Conservation (phyloP, 306 rosid genomes). For the Rosa persica region DNA sequence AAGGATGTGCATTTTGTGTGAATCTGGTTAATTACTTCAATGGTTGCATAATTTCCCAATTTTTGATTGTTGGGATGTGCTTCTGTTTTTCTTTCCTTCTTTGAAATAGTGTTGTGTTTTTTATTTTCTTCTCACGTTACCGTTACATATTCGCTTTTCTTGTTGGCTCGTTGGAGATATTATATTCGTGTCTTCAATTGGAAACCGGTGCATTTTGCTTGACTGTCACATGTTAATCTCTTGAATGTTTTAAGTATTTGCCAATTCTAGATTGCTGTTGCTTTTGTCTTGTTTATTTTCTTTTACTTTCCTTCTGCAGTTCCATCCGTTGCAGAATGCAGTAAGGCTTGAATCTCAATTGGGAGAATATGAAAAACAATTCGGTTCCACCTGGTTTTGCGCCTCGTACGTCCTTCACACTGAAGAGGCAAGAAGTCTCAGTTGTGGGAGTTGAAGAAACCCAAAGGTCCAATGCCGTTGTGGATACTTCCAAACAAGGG, state of each 20-base stretch:
- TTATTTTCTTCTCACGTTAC: not conserved
- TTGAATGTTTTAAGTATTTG: not conserved
- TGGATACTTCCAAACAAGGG: conserved; percentile 33
- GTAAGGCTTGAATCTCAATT: conserved; percentile 15
- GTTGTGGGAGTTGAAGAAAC: conserved; percentile 32
- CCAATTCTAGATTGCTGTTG: not conserved
- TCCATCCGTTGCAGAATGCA: conserved; percentile 32
- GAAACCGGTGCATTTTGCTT: not conserved
- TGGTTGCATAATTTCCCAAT: not conserved
- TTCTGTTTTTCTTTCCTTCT: not conserved
- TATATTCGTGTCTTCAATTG: not conserved
- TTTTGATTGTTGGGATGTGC: not conserved
- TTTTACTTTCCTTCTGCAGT: conserved; percentile 29
- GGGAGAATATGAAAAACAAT: conserved; percentile 30
- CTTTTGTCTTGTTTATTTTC: not conserved
- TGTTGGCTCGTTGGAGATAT: conserved; percentile 3
- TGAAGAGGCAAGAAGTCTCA: conserved; percentile 39
- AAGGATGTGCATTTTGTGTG: conserved; percentile 4
- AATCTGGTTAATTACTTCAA: not conserved
- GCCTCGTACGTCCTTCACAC: conserved; percentile 56
- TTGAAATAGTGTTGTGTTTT: not conserved
- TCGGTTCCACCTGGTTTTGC: conserved; percentile 71
- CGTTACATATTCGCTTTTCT: not conserved
- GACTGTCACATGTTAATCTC: not conserved
- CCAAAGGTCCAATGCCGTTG: conserved; percentile 22